Evolutionary conservation across 352 stramenopile genomes (phyloP).

Genomic region (Phytophthora meadii): DNA sequence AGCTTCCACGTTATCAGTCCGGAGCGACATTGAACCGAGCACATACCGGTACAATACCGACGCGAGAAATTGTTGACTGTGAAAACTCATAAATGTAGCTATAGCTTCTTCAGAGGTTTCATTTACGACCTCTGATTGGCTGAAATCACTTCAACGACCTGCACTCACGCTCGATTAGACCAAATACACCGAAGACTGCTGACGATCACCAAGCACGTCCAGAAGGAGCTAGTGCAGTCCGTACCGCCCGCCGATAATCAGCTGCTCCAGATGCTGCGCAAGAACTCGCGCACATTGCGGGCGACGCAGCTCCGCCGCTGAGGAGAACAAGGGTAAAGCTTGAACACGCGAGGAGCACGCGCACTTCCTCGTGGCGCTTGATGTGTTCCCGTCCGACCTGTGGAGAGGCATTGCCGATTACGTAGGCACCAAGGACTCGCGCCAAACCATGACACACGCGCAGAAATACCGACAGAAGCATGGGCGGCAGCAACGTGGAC

Average conservation of each 20-base stretch:
- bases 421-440: constrained; percentile 75
- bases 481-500: constrained; percentile 55
- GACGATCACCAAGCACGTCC: constrained; percentile 69
- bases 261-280: constrained; percentile 35
- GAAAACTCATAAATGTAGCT: too few species aligned
- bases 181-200: constrained; percentile 3
- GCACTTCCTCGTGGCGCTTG: constrained; percentile 65
- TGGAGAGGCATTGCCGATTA: constrained; percentile 71
- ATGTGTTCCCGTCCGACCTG: constrained; percentile 59
- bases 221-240: constrained; percentile 57
- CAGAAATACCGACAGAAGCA: constrained; percentile 86
- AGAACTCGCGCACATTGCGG: constrained; percentile 10
- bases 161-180: constrained; percentile 9
- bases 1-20: too few species aligned
- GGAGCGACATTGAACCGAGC: too few species aligned
- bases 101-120: neutral
- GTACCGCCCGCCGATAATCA: constrained; percentile 38
- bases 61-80: neutral
- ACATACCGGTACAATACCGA: too few species aligned
- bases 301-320: constrained; percentile 30
- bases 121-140: neutral
- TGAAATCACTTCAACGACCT: constrained; percentile 4
- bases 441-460: constrained; percentile 93
- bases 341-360: constrained; percentile 65
- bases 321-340: constrained; percentile 62